phyloP scores from a whole-genome alignment of 225 moss, liverwort and hornwort species.

The Bryum argenteum region DNA sequence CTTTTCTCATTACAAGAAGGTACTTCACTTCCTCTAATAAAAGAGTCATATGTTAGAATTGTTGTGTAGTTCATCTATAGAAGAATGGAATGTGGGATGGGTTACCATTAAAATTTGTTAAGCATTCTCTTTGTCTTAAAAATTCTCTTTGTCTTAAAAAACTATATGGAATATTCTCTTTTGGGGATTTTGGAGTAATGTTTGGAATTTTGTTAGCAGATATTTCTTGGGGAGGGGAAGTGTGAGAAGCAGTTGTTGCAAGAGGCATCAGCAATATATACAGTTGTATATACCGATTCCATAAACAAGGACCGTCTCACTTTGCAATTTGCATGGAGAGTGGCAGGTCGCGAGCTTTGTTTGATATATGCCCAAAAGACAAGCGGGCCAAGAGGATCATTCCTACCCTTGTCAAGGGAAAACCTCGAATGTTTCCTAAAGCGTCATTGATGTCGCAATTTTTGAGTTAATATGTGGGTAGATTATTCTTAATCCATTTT shows the following conservation, averaged over 20 bases:
- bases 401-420: background rate
- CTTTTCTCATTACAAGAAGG: no score
- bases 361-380: constrained; percentile 14
- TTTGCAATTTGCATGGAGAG: constrained; percentile 38
- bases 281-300: constrained; percentile 30
- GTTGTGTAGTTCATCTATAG: no score
- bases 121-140: no score
- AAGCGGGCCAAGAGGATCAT: background rate
- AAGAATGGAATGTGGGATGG: no score
- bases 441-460: background rate
- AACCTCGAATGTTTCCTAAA: background rate
- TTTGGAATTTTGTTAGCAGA: background rate
- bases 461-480: background rate
- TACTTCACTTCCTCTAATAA: no score
- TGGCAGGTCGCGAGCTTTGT: constrained; percentile 36
- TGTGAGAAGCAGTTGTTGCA: constrained; percentile 14
- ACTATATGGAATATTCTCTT: no score
- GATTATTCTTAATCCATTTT: no score
- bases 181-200: no score
- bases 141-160: no score
- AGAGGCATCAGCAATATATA: constrained; percentile 45
- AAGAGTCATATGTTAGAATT: no score
- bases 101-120: no score
- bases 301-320: background rate
- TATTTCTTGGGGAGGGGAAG: constrained; percentile 34